Evolutionary conservation across 176 grass and related monocot genomes (phyloP), one percentile per base, ranked within the genome.

Genomic region (Oryza brachyantha): DNA sequence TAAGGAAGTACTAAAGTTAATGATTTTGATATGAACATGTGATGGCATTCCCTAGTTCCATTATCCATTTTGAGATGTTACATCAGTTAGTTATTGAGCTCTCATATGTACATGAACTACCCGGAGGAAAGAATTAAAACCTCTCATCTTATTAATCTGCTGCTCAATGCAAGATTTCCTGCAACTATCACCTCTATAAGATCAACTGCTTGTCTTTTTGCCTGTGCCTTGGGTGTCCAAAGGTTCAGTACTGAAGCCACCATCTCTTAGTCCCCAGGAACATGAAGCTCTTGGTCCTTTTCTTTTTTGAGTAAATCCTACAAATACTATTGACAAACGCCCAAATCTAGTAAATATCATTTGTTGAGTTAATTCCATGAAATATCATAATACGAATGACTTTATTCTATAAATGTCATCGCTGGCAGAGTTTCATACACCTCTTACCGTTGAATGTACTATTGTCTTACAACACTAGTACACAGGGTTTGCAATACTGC

Each of bases 201-300:
- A 25, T 32, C 61, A 67, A 52, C 59, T 64, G 34, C 57, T 11
- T 66, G 24, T 28, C 61, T 61, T 28, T 38, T 5, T 3, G 42
- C 26, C 66, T 66, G 36, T 37, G 41, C 71, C 35, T 64, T 69
- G 40, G 21, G 50, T 64, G 26, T 57, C 36, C 48, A 21, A 32
- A 69, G 64, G 36, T 10, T 25, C 46, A 77, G 11, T 28, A 36
- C 19, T 70, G 64, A 74, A 42, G 69, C 17, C 35, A 64, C 45
- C 45, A 17, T 75, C 46, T 50, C 46, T 35, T 60, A 84, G 41
- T 69, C 83, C 88, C 91, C 91, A 94, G 7, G 84, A 73, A 32
- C 31, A 32, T 1, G 31, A 32, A 32, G 3, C 31, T n/a, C n/a
- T n/a, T n/a, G n/a, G n/a, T n/a, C n/a, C n/a, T n/a, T n/a, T n/a